Conservation (phyloP, 192 early-diverging fungal species). For the Entophlyctis luteolus region DNA sequence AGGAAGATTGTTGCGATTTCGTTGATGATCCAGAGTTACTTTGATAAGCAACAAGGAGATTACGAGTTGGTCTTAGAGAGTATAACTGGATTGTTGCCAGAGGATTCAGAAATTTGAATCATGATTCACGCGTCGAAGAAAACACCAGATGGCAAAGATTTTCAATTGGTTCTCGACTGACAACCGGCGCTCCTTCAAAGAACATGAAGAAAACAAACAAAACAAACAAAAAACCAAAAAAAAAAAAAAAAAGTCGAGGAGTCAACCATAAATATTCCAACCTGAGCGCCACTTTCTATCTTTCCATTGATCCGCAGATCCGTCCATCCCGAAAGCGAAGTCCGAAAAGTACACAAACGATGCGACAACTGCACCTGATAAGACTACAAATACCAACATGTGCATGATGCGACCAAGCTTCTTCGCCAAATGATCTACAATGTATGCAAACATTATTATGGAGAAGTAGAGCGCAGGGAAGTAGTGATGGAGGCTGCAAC, state of each 20-base stretch:
- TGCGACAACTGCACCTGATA: conserved; percentile 20
- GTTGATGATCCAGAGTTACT: conserved; percentile 23
- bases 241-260: background rate
- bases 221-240: background rate
- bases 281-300: conserved; percentile 63
- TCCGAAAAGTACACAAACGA: conserved; percentile 75
- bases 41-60: conserved; percentile 21
- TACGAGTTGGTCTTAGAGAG: background rate
- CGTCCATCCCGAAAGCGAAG: conserved; percentile 77
- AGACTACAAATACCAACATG: conserved; percentile 36
- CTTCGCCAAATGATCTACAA: conserved; percentile 68
- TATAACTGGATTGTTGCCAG: no score
- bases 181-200: no score
- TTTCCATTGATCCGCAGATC: conserved; percentile 55
- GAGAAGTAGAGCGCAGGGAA: conserved; percentile 94
- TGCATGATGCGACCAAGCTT: conserved; percentile 33
- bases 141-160: no score
- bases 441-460: conserved; percentile 70
- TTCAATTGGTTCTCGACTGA: no score
- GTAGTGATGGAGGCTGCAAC: conserved; percentile 83
- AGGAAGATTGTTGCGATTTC: conserved; percentile 7
- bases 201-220: no score
- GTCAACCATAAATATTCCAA: conserved; percentile 66
- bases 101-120: no score
- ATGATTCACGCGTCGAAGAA: no score